Base-by-base conservation (phyloP, 805 yeast species). In the Nakazawaea wickerhamii region DNA sequence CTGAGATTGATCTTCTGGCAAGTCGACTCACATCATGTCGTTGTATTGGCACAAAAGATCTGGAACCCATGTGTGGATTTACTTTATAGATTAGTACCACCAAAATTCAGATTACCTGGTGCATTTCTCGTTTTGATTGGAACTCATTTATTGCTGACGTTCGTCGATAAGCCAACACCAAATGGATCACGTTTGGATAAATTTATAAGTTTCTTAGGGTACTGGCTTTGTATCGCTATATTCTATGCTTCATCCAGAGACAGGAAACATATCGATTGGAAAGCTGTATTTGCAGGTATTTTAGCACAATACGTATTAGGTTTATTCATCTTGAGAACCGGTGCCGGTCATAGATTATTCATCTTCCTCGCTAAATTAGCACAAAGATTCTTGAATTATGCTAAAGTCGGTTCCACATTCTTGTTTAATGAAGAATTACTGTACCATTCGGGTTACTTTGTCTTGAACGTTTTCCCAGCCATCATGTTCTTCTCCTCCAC, bases 401-500 rank as follows among this genome's bases (percentile, higher is more conserved):
- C 83, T 44, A 71, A 68, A 51, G 68, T 67, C 46, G 84, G 84
- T 60, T 79, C 76, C 18, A 81, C 82, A 3, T 79, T 79, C 59
- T 59, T 79, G 52, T 71, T 81, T 28, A 58, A 59, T 46, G 44
- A 53, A 1, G 65, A 61, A 4, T 65, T 70, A 22, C 55, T 79
- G 17, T 48, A 60, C 17, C 46, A 59, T 15, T 57, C 20, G 54
- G 63, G 71, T 6, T 68, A 64, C 67, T 79, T 78, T 58, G 68
- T 77, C 59, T 71, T 79, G 55, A 59, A 78, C 4, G 81, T 78
- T 22, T 62, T 79, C 45, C 82, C 84, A n/a, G 72, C 81, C 3
- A 79, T 78, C 40, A 64, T 76, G 14, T 79, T 79, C 68, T 79
- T 79, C 63, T 79, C 78, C 40, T 79, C 84, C 13, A 70, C 77